These are phyloP conservation scores for Rhizopus sp. DNA, from an alignment of 371 early-diverging fungal genomes.

Conservation along the genomic window DNA sequence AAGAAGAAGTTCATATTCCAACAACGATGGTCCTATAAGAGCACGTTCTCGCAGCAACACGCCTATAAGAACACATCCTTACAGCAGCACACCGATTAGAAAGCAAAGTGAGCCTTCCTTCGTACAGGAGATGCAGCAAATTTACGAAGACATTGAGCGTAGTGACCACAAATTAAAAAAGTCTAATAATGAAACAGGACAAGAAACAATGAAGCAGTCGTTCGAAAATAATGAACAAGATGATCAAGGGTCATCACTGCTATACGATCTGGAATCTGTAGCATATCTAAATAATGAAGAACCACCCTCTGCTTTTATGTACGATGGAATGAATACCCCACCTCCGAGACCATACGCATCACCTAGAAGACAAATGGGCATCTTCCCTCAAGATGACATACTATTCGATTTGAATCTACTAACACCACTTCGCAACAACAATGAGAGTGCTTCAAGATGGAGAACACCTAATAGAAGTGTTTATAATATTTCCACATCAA, in stretches of 20 bases:
- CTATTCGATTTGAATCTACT: background rate
- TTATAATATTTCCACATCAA: too few species aligned
- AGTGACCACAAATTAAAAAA: background rate
- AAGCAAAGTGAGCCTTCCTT: background rate
- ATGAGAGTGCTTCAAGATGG: too few species aligned
- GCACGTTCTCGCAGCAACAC: too few species aligned
- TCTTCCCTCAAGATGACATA: background rate
- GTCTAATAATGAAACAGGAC: too few species aligned
- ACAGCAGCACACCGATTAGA: background rate
- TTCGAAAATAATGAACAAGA: background rate
- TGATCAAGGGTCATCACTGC: background rate
- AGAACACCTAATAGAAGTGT: too few species aligned
- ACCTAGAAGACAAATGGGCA: background rate
- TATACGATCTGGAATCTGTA: background rate
- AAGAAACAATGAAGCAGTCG: too few species aligned
- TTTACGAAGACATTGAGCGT: background rate
- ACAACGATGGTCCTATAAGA: too few species aligned
- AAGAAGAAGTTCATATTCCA: too few species aligned
- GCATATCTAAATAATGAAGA: background rate
- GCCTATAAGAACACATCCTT: too few species aligned
- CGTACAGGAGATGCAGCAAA: background rate
- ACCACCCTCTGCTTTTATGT: background rate
- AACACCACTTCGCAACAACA: background rate
- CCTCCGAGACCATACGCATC: background rate
- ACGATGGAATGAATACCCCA: background rate